These are phyloP conservation scores for Camellia lanceoleosa DNA, from an alignment of 148 eudicot species.

Conservation along the genomic window DNA sequence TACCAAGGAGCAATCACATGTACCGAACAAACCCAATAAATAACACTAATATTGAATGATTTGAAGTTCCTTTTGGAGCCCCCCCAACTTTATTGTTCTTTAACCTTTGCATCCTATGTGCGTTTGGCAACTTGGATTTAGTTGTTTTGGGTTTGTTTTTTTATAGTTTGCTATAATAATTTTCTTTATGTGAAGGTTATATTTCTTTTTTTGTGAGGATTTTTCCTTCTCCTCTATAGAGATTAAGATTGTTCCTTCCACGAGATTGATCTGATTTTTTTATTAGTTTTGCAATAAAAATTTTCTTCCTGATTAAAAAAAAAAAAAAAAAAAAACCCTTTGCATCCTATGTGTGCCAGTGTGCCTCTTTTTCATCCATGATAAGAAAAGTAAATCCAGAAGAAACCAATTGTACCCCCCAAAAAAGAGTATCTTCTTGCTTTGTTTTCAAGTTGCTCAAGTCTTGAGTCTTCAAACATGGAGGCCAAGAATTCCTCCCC, in stretches of 20 bases:
- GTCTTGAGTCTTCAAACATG: neutral
- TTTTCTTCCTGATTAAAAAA: too few species aligned
- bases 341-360: too few species aligned
- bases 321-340: too few species aligned
- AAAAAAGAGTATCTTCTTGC: neutral
- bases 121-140: too few species aligned
- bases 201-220: too few species aligned
- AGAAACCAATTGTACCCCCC: neutral
- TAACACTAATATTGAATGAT: neutral
- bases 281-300: too few species aligned
- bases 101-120: neutral
- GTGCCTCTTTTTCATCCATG: conserved; percentile 11
- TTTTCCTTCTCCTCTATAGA: too few species aligned
- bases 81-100: conserved; percentile 8
- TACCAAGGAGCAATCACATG: conserved; percentile 11
- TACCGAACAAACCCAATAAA: conserved; percentile 13
- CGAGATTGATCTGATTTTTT: too few species aligned
- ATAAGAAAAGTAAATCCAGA: neutral
- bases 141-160: too few species aligned
- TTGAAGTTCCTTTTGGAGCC: neutral
- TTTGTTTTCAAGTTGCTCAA: conserved; percentile 6
- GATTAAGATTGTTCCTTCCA: too few species aligned
- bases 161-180: too few species aligned
- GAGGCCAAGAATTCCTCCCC: neutral
- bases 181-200: too few species aligned